Conservation (phyloP, 1,284 basidiomycete genomes). For the Coniferiporia sulphurascens region DNA sequence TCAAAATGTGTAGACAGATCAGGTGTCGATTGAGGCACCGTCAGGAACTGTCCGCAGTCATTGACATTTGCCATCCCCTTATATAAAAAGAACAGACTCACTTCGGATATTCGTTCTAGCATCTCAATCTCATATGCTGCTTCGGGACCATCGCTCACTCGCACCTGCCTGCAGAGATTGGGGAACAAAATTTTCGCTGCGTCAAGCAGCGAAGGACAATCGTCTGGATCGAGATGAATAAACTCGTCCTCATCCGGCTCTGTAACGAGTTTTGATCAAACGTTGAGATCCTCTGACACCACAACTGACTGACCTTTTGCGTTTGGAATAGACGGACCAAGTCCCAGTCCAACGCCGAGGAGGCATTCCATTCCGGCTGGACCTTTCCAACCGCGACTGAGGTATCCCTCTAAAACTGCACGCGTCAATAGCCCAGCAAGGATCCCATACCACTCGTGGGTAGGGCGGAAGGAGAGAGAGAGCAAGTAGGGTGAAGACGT, state of each 20-base stretch:
- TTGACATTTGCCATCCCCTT: slow-evolving; percentile 16
- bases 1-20: slow-evolving; percentile 77
- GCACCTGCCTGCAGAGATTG: slow-evolving; percentile 32
- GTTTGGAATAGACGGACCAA: slow-evolving; percentile 24
- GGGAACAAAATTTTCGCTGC: slow-evolving; percentile 69
- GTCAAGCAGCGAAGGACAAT: slow-evolving; percentile 60
- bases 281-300: neutral
- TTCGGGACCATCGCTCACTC: slow-evolving; percentile 39
- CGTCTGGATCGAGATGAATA: slow-evolving; percentile 68
- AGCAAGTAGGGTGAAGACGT: slow-evolving; percentile 10
- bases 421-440: slow-evolving; percentile 70
- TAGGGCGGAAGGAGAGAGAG: slow-evolving; percentile 47
- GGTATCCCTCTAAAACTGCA: slow-evolving; percentile 76
- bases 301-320: slow-evolving; percentile 9
- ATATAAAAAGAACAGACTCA: slow-evolving; percentile 32
- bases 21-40: slow-evolving; percentile 60
- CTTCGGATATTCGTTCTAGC: slow-evolving; percentile 60
- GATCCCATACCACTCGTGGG: slow-evolving; percentile 75
- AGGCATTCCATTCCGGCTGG: slow-evolving; percentile 65
- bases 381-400: slow-evolving; percentile 74
- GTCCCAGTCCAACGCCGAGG: slow-evolving; percentile 65
- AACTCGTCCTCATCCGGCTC: slow-evolving; percentile 38
- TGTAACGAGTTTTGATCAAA: slow-evolving; percentile 1
- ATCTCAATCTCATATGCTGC: slow-evolving; percentile 64
- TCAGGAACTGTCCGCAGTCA: slow-evolving; percentile 53